Evolutionary conservation across 306 rosid species (phyloP), one percentile per base, ranked within the genome.

Genomic region (Delonix regia): DNA sequence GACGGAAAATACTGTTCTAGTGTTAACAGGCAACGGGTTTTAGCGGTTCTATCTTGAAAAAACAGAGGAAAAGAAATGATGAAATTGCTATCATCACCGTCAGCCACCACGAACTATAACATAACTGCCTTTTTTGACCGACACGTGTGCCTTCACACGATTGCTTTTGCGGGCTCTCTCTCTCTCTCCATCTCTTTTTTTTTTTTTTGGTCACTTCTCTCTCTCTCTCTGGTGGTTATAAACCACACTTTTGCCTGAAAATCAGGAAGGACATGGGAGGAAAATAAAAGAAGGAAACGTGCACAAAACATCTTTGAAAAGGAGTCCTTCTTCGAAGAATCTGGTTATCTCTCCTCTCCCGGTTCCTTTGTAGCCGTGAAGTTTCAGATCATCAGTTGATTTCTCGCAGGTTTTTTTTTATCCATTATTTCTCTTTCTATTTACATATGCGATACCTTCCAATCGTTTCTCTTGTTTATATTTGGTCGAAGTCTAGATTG

Each of bases 221-320:
- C 36, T 56, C 73, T 57, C 55, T 28, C 28, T 24, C 25, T 68
- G n/a, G n/a, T n/a, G n/a, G n/a, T n/a, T 84, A 77, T 77, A 81
- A 85, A 45, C 88, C 85, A 85, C 88, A 85, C 44, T 69, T 77
- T 77, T 3, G 18, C 57, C 60, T 21, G 10, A 67, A 76, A 77
- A 72, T 80, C 57, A 57, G 5, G 47, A 16, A 11, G 33, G 9
- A 16, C 2, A 36, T 0, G 4, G 6, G 19, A 10, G 27, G 41
- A 9, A 64, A 36, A 4, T 8, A 19, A 19, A 11, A 65, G 30
- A 39, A 44, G 33, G 33, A 60, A 82, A 75, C 88, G 69, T 82
- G 44, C 12, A 10, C 28, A 63, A 48, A 63, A 19, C 69, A 48
- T 64, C 76, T 47, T 41, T 8, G 3, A 21, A 0, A 4, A 21